Evolutionary conservation across 2,329 filamentous ascomycete genomes (phyloP).

Genomic region (Chalara sp.): DNA sequence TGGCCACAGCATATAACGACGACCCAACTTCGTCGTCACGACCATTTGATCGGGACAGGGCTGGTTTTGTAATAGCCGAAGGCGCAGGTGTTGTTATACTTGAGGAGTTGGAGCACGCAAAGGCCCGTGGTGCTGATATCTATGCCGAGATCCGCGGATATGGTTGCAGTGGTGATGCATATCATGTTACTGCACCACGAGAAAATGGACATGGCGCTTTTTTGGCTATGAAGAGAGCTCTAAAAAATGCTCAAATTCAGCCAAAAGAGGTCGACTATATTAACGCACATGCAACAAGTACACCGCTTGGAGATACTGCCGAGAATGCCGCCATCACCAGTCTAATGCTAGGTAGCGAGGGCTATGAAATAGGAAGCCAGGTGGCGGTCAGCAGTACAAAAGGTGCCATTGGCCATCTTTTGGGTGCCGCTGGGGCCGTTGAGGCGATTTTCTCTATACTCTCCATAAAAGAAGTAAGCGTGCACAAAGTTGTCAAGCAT

Average conservation of each 20-base stretch:
- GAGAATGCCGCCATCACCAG: conserved; percentile 78
- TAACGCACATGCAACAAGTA: conserved; percentile 93
- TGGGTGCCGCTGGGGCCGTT: conserved; percentile 85
- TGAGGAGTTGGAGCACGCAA: conserved; percentile 87
- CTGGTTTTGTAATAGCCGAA: conserved; percentile 89
- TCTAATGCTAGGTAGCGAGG: conserved; percentile 68
- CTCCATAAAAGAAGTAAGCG: conserved; percentile 66
- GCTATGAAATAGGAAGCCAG: conserved; percentile 50
- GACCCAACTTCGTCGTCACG: conserved; percentile 65
- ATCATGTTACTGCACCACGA: conserved; percentile 88
- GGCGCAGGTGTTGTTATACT: conserved; percentile 83
- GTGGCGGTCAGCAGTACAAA: conserved; percentile 92
- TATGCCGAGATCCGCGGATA: conserved; percentile 89
- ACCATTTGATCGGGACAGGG: conserved; percentile 75
- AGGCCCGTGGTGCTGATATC: conserved; percentile 67
- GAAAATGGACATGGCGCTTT: conserved; percentile 77
- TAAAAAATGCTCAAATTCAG: conserved; percentile 63
- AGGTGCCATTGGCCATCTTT: conserved; percentile 82
- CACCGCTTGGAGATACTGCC: conserved; percentile 75
- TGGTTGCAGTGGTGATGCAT: conserved; percentile 81
- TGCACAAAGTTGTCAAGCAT: conserved; percentile 10
- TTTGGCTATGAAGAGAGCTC: conserved; percentile 76
- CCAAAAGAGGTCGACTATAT: conserved; percentile 79
- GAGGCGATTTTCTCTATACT: conserved; percentile 83
- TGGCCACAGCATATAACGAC: conserved; percentile 76